Percentiles rank a stretch among this genome's conserved stretches.
Conservation (phyloP, 805 yeast species). For the Jamesozyma gamospora region DNA sequence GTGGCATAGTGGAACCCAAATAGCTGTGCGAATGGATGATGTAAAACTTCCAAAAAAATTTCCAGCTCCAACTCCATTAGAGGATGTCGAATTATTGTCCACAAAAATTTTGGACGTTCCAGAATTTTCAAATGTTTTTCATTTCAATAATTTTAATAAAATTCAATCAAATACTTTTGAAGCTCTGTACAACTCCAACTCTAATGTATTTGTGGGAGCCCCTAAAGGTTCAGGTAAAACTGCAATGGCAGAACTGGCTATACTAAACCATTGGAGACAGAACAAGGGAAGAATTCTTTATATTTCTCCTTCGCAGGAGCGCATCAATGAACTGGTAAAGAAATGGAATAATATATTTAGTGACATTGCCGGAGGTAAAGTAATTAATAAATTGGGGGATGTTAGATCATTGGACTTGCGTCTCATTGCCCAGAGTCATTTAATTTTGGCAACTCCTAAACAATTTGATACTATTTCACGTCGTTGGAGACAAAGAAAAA, state of each 20-base stretch:
- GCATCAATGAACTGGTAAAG: conserved; percentile 37
- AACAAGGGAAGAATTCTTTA: conserved; percentile 64
- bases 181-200: conserved; percentile 46
- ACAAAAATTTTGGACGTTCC: conserved; percentile 38
- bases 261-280: conserved; percentile 62
- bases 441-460: conserved; percentile 67
- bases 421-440: conserved; percentile 48
- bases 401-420: conserved; percentile 47
- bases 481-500: conserved; percentile 73
- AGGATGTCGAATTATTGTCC: conserved; percentile 35
- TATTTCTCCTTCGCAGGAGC: conserved; percentile 52
- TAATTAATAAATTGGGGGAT: conserved; percentile 42
- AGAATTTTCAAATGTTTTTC: conserved; percentile 38
- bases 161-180: conserved; percentile 67
- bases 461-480: conserved; percentile 68
- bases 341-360: conserved; percentile 47
- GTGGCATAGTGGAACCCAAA: conserved; percentile 62
- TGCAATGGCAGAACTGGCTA: conserved; percentile 58
- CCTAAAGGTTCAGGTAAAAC: conserved; percentile 74
- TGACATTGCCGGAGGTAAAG: conserved; percentile 46
- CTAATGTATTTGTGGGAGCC: conserved; percentile 55
- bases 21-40: conserved; percentile 40
- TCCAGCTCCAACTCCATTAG: conserved; percentile 19
- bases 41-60: conserved; percentile 23
- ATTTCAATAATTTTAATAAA: conserved; percentile 50